phyloP scores from a whole-genome alignment of 805 yeast genomes.

The Blastobotrys parvus region DNA sequence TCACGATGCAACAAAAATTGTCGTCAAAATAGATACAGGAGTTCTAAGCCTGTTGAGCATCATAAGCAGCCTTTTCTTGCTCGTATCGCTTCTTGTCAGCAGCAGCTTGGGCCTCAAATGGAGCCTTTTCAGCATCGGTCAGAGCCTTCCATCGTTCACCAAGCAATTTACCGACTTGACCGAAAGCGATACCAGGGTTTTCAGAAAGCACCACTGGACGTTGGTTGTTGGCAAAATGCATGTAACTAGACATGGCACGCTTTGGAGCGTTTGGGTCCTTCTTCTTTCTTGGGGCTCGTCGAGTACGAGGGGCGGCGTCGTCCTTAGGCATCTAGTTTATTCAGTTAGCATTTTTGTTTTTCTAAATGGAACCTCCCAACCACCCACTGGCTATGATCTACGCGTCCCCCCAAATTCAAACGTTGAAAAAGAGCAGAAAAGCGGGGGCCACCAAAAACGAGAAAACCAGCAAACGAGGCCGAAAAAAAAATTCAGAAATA shows the following conservation, averaged over 20 bases:
- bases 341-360: background rate
- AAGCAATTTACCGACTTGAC: slow-evolving; percentile 84
- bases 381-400: too few species aligned
- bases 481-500: too few species aligned
- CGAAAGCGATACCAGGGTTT: slow-evolving; percentile 93
- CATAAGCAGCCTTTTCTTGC: slow-evolving; percentile 77
- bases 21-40: too few species aligned
- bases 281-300: slow-evolving; percentile 16
- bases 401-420: too few species aligned
- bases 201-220: slow-evolving; percentile 94
- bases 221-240: slow-evolving; percentile 97
- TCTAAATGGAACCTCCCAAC: too few species aligned
- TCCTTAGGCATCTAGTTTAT: slow-evolving; percentile 17
- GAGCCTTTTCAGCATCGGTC: slow-evolving; percentile 70
- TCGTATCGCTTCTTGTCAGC: slow-evolving; percentile 97
- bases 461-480: too few species aligned
- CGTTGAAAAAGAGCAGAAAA: too few species aligned
- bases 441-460: too few species aligned
- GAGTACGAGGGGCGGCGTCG: slow-evolving; percentile 16
- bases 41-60: slow-evolving; percentile 30
- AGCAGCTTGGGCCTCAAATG: slow-evolving; percentile 89
- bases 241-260: slow-evolving; percentile 96
- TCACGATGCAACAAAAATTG: too few species aligned
- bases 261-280: slow-evolving; percentile 87
- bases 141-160: slow-evolving; percentile 97